These are phyloP conservation scores for Blastocystis sp. DNA, from an alignment of 352 stramenopile species.

Conservation along the genomic window DNA sequence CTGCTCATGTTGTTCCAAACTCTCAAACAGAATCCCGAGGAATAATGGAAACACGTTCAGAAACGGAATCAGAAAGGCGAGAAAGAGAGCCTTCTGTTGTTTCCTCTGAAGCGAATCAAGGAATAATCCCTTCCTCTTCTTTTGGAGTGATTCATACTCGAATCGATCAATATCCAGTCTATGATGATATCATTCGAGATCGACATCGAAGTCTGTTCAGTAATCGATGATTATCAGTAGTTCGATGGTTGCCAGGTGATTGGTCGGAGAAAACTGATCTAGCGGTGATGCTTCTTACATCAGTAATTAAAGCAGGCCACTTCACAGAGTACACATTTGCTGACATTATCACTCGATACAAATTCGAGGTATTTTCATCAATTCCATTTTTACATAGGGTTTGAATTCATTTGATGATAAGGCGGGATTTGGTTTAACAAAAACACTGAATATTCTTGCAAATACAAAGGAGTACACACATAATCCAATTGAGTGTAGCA, in stretches of 20 bases:
- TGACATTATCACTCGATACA: slow-evolving; percentile 54
- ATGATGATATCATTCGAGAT: slow-evolving; percentile 8
- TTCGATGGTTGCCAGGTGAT: slow-evolving; percentile 36
- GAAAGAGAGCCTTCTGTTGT: background rate
- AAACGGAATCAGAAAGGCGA: background rate
- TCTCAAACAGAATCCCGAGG: background rate
- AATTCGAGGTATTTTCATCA: background rate
- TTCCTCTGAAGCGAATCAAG: background rate
- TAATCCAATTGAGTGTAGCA: slow-evolving; percentile 26
- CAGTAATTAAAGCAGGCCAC: background rate
- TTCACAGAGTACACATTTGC: slow-evolving; percentile 53
- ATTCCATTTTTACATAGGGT: background rate
- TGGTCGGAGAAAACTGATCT: slow-evolving; percentile 53
- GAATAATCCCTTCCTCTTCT: background rate
- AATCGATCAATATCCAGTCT: background rate
- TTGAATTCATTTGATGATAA: slow-evolving; percentile 32
- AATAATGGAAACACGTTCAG: background rate
- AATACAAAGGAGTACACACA: slow-evolving; percentile 23
- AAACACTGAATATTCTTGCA: slow-evolving; percentile 49
- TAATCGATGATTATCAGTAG: background rate
- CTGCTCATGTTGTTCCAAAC: no score
- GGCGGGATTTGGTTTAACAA: slow-evolving; percentile 32
- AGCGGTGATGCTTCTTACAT: slow-evolving; percentile 3
- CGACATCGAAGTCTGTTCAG: slow-evolving; percentile 12
- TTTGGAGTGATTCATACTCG: background rate